Conservation (phyloP, 768 basidiomycete genomes). For the Amanita pallidorosea region DNA sequence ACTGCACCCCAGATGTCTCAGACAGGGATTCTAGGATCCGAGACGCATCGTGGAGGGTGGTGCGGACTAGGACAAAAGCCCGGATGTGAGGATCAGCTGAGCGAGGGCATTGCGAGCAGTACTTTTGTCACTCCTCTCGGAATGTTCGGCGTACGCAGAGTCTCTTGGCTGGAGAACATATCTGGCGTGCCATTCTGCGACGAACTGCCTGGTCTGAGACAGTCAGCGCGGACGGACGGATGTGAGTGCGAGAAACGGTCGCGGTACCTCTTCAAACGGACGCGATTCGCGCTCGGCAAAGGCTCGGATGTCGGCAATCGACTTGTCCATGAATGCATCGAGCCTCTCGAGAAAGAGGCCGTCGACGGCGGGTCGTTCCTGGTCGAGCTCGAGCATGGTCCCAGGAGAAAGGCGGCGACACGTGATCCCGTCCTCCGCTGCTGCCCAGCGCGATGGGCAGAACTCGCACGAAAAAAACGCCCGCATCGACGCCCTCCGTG, state of each 20-base stretch:
- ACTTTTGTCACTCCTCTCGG: conserved; percentile 8
- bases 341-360: conserved; percentile 54
- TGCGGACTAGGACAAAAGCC: conserved; percentile 25
- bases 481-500: conserved; percentile 33
- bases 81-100: conserved; percentile 8
- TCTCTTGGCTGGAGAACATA: conserved; percentile 34
- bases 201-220: conserved; percentile 32
- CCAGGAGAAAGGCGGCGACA: background rate
- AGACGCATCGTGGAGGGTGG: conserved; percentile 38
- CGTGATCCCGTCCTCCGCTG: background rate
- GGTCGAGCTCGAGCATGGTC: conserved; percentile 24
- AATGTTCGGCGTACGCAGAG: conserved; percentile 6
- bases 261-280: conserved; percentile 54
- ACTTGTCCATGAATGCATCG: conserved; percentile 52
- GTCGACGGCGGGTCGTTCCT: conserved; percentile 25
- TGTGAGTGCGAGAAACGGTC: conserved; percentile 1
- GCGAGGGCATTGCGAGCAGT: conserved; percentile 3
- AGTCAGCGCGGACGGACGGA: conserved; percentile 11
- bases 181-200: conserved; percentile 57
- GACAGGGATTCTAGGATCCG: conserved; percentile 43
- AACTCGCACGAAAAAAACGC: conserved; percentile 37
- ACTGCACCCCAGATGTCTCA: conserved; percentile 40
- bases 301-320: conserved; percentile 40
- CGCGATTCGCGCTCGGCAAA: conserved; percentile 52
- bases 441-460: conserved; percentile 35